Evolutionary conservation across 2,329 filamentous ascomycete genomes (phyloP), one percentile per base, ranked within the genome.

Genomic region (Paramyrothecium roridum): DNA sequence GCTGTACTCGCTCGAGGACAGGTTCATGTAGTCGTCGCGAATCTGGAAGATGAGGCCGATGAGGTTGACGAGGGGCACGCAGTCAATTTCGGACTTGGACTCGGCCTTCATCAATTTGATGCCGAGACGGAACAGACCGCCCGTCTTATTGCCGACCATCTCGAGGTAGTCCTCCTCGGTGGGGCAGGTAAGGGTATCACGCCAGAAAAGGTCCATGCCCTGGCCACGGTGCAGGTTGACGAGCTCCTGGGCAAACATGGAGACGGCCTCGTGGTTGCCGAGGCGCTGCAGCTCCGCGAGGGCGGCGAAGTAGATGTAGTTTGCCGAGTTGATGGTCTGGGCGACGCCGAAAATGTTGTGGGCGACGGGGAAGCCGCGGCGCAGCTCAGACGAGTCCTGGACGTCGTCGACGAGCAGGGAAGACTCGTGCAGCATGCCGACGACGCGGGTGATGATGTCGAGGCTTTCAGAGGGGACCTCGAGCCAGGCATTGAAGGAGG

Each of bases 71-170:
- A 99, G 84, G 19, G 91, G 88, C 34, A 91, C 84, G 73, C 89
- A 93, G 76, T 93, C 88, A 26, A 81, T 70, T n/a, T 64, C 65
- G 19, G 73, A 67, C 30, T 67, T 65, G 17, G 81, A 83, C 73
- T 93, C 88, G 53, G 88, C 88, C 71, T 93, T 90, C 90, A 96
- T 96, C 30, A 96, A 81, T 74, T 93, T 91, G 69, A 96, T 87
- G 45, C 89, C 90, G 11, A 96, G 76, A 45, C 91, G 82, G 77
- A 96, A 96, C 2, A 96, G 79, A 0, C 91, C 91, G 52, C 91
- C 91, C 0, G 91, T 96, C 76, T 96, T 96, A 75, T 96, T 93
- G 64, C 85, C 85, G 12, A 96, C 91, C 91, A 96, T 96, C 70
- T 96, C 89, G n/a, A 96, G 82, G 73, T 96, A 96, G 73, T 96